Base-by-base conservation (phyloP, 208 protist genomes). In the Strigomonas culicis region DNA sequence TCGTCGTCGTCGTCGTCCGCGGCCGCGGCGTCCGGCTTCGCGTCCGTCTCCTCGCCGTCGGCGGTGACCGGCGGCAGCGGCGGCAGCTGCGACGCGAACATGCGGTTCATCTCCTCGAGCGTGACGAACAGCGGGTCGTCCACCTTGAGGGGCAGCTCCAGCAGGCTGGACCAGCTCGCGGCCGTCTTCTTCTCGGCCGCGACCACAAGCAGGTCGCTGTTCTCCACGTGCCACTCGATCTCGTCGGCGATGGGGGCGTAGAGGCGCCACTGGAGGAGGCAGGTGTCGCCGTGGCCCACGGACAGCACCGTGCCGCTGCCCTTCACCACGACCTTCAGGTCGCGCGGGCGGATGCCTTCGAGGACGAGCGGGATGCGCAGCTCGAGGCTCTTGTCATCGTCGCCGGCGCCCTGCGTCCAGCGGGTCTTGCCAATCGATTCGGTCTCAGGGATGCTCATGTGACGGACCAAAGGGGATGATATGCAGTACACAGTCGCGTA, bases 201-300 rank as follows among this genome's bases (percentile, higher is more conserved):
- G 22, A 87, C 69, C n/a, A 91, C 74, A 25, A 94, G 52, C 39
- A 51, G 44, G 27, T 73, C 78, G 41, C 80, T 82, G 15, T 81
- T 59, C 70, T 91, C 81, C 28, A 93, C 80, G 53, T 85, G 78
- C 86, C 87, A 93, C 72, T 93, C 87, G 41, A 93, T 82, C 67
- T 93, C 85, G 19, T 76, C 65, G 39, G 74, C 75, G 39, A 96
- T 83, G 47, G 72, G 17, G 39, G 75, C 77, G 72, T 84, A 88
- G 30, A 96, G 86, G 61, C 90, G 90, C 87, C 87, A 93, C 73
- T 93, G 90, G 25, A 93, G 50, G 24, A 96, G 81, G 32, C 60
- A 59, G 11, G 72, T 86, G 21, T 80, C 70, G 15, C 79, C 60
- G 58, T 91, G 82, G 32, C 74, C 79, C 41, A 96, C 76, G 66